Evolutionary conservation across 2,329 filamentous ascomycete genomes (phyloP).

Genomic region (Phialemoniopsis sp.): DNA sequence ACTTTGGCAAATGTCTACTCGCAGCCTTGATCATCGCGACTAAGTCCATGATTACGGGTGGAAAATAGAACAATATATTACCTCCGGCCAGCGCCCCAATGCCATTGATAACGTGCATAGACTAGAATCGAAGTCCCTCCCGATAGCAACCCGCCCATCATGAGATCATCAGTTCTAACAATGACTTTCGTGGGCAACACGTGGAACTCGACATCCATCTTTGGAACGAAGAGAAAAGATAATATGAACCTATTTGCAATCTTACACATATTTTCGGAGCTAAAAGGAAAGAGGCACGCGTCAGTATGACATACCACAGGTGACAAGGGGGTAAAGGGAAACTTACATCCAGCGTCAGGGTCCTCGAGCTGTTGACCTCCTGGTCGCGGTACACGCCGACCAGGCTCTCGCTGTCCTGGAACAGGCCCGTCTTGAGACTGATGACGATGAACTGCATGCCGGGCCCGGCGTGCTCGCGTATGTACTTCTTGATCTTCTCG

Average conservation of each 20-base stretch:
- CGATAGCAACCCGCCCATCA: too few relatives aligned
- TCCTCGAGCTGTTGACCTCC: slow-evolving; percentile 84
- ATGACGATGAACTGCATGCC: slow-evolving; percentile 99
- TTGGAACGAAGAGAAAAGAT: background rate
- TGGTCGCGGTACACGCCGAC: slow-evolving; percentile 97
- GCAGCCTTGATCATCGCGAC: too few relatives aligned
- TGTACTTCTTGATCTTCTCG: slow-evolving; percentile 93
- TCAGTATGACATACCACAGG: background rate
- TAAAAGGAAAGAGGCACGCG: background rate
- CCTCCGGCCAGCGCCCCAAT: too few relatives aligned
- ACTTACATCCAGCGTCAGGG: slow-evolving; percentile 92
- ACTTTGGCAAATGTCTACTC: too few relatives aligned
- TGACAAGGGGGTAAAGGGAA: background rate
- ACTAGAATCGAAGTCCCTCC: too few relatives aligned
- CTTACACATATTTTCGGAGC: slow-evolving; percentile 6
- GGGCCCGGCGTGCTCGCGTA: slow-evolving; percentile 86
- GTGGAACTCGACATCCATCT: background rate
- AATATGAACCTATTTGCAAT: too few relatives aligned
- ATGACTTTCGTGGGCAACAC: background rate
- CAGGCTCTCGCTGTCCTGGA: slow-evolving; percentile 93
- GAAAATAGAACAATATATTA: too few relatives aligned
- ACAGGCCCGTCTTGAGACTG: slow-evolving; percentile 88
- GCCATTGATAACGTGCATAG: too few relatives aligned
- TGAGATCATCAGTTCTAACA: too few relatives aligned
- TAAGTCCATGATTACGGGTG: too few relatives aligned